Evolutionary conservation across 441 rosid genomes (phyloP), one percentile per base, ranked within the genome.

Genomic region (Jatropha podagrica): DNA sequence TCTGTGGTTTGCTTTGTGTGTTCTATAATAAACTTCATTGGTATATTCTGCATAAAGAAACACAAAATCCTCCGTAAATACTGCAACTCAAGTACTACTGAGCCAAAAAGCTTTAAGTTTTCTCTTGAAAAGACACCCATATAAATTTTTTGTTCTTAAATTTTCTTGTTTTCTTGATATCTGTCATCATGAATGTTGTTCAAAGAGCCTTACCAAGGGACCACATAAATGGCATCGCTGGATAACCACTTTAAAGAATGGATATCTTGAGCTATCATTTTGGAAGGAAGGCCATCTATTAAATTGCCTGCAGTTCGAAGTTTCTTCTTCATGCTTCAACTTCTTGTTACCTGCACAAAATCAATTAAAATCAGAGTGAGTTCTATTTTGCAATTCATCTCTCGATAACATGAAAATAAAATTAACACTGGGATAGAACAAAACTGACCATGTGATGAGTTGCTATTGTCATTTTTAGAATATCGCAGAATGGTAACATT

Each of bases 21-120:
- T 60, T 46, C 46, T n/a, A 13, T 62, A 27, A 44, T n/a, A n/a
- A 79, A 55, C n/a, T 42, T 27, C 5, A 7, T 8, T 18, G 81
- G 81, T 13, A 74, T 52, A 18, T 7, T 5, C 82, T 82, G 82
- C 80, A 73, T 15, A 55, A 48, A 48, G 52, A 48, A 5, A 15
- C 1, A 13, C 0, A 48, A 48, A 48, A 48, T 32, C 32, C 32
- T 32, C 32, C 32, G 2, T 32, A 32, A 32, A 32, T 32, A 32
- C 32, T 32, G 32, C 32, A 32, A 32, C 32, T 32, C 0, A 32
- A 32, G 32, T 32, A 32, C 32, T 32, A 32, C 1, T 32, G 32
- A 2, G 32, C 32, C 32, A 32, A 32, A 32, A 32, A 32, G 32
- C 32, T 32, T 2, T 1, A 32, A 32, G 32, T 32, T 32, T 32